Evolutionary conservation across 1,284 basidiomycete species (phyloP).

Genomic region (Cryptococcus maquisensis): DNA sequence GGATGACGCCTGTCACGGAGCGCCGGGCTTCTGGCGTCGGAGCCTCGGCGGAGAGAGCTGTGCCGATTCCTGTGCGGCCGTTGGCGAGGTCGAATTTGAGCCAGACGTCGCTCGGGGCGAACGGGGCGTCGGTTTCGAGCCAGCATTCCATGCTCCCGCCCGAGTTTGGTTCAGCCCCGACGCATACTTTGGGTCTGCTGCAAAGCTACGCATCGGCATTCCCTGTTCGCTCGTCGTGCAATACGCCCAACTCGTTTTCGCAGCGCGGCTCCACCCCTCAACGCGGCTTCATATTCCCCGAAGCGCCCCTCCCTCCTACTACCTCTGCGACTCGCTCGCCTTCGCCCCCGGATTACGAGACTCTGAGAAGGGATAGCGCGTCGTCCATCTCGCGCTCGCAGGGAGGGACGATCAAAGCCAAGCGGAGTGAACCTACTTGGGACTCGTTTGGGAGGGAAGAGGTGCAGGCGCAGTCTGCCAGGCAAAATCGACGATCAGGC

Average conservation of each 20-base stretch:
- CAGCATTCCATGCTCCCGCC: slow-evolving; percentile 9
- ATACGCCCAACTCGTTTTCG: slow-evolving; percentile 17
- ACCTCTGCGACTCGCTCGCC: slow-evolving; percentile 1
- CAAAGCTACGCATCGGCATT: slow-evolving; percentile 39
- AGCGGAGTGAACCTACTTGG: slow-evolving; percentile 31
- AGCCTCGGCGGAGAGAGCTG: slow-evolving; percentile 3
- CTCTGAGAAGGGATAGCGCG: not conserved
- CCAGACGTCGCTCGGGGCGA: slow-evolving; percentile 38
- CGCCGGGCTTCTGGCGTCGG: not conserved
- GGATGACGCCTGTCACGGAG: slow-evolving; percentile 26
- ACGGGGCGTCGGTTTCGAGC: slow-evolving; percentile 10
- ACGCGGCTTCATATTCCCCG: slow-evolving; percentile 19
- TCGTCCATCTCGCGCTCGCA: slow-evolving; percentile 8
- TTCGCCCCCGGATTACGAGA: not conserved
- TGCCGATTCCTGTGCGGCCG: slow-evolving; percentile 19
- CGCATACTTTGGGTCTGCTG: slow-evolving; percentile 32
- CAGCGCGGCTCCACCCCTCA: slow-evolving; percentile 8
- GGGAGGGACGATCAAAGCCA: slow-evolving; percentile 32
- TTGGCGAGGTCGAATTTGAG: slow-evolving; percentile 32
- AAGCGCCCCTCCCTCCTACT: not conserved
- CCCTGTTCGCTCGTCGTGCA: slow-evolving; percentile 25
- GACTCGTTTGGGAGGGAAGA: slow-evolving; percentile 37
- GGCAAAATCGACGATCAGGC: not conserved
- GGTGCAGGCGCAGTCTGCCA: slow-evolving; percentile 17
- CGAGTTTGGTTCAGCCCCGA: slow-evolving; percentile 36